Base-by-base conservation (phyloP, 78 protist species). In the Protostelium mycophagum region DNA sequence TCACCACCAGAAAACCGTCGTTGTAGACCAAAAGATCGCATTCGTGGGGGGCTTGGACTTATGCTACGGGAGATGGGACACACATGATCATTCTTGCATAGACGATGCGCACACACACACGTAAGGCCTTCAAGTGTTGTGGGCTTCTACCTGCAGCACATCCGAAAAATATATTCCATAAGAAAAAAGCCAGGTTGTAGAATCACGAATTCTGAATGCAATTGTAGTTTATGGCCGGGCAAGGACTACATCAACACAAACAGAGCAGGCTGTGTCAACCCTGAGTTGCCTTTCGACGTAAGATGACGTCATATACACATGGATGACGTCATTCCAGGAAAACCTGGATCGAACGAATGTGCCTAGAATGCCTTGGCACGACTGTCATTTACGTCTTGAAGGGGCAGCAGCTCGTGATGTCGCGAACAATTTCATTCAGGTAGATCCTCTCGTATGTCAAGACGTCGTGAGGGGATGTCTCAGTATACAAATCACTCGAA, bases 301-400 rank as follows among this genome's bases (percentile, higher is more conserved):
- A 51, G 73, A 25, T 51, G 5, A 25, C 73, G 16, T 5, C 16
- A 16, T 25, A 51, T 25, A 25, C 16, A 25, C 73, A 16, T 51
- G 73, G 73, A 51, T 25, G 36, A 31, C 28, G 37, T 85, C 36
- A 85, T 51, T 25, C 9, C 35, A 28, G 39, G 94, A 92, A 84
- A 87, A 89, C 34, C 85, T 91, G 10, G 88, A 88, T 88, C 39
- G 94, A 63, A 37, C 84, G 28, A 73, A 37, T 35, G 87, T 38
- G 84, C 96, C 96, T 1, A 31, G 96, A 63, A 38, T 87, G 91
- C 96, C 96, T 10, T 94, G 96, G 96, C 96, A 94, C 86, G 96
- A 94, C 86, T 88, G 63, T 25, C 88, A 87, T 9, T 31, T 85
- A n/a, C 36, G 89, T 0, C n/a, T 94, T 1, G 87, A 83, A 38